A percentile compares a stretch with the other conserved stretches of the same genome.
Evolutionary conservation across 176 grass and related monocot genomes (phyloP).

Genomic region (Carex scoparia): DNA sequence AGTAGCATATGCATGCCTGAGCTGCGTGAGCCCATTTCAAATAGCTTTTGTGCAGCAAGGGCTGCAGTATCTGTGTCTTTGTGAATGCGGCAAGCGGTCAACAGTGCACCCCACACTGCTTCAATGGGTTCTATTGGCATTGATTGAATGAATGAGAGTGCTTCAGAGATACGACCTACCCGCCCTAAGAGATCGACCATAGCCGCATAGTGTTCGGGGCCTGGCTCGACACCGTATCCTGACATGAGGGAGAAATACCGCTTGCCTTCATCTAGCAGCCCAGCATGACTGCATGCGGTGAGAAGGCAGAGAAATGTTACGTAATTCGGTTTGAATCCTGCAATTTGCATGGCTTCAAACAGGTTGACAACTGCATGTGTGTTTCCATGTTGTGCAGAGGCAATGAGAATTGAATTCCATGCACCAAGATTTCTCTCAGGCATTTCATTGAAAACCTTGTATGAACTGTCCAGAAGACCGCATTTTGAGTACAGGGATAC

Average conservation of each 20-base stretch:
- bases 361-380: conserved; percentile 40
- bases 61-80: conserved; percentile 66
- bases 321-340: conserved; percentile 59
- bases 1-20: conserved; percentile 82
- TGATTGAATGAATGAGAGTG: conserved; percentile 55
- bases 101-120: conserved; percentile 76
- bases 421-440: conserved; percentile 60
- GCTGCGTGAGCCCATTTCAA: conserved; percentile 58
- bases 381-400: conserved; percentile 79
- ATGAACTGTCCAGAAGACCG: conserved; percentile 62
- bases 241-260: conserved; percentile 61
- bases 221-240: conserved; percentile 40
- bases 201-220: conserved; percentile 65
- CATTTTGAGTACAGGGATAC: conserved; percentile 90
- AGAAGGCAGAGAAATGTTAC: conserved; percentile 86
- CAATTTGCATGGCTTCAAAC: conserved; percentile 58
- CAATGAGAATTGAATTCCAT: conserved; percentile 78
- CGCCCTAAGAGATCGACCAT: conserved; percentile 93
- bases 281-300: conserved; percentile 72
- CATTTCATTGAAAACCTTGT: conserved; percentile 52
- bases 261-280: conserved; percentile 69
- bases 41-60: conserved; percentile 56
- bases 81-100: conserved; percentile 79
- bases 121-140: conserved; percentile 94
- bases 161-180: conserved; percentile 62